These are phyloP conservation scores for Sclerospora graminicola DNA, from an alignment of 352 stramenopile species.

Conservation along the genomic window DNA sequence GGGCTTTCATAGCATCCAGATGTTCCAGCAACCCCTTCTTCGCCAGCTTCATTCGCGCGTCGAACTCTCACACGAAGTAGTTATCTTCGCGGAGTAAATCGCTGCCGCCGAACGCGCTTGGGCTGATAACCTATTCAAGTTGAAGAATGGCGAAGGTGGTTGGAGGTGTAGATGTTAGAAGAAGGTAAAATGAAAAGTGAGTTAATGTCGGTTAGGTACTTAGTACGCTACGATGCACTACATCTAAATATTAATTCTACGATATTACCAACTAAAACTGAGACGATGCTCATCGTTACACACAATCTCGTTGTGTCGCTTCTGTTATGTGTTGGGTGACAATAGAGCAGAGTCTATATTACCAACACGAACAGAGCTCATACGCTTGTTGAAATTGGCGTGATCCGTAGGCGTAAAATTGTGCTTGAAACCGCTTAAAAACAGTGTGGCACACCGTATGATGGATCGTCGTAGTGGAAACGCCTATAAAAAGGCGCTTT, in stretches of 20 bases:
- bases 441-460: no score
- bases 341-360: no score
- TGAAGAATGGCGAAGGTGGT: no score
- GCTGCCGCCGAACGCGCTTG: neutral
- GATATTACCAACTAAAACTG: neutral
- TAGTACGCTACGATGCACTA: neutral
- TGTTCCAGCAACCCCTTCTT: neutral
- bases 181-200: neutral
- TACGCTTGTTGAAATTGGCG: no score
- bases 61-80: neutral
- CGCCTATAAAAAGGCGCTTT: no score
- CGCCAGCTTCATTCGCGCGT: neutral
- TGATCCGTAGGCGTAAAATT: no score
- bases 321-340: neutral
- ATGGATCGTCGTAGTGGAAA: no score
- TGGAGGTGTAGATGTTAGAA: no score
- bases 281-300: neutral
- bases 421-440: no score
- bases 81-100: neutral
- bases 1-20: neutral
- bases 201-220: neutral
- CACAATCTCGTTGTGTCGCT: neutral
- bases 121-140: neutral
- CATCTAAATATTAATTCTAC: neutral
- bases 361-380: no score